Conservation (phyloP, 2,329 filamentous ascomycete species). For the Beauveria sp. region DNA sequence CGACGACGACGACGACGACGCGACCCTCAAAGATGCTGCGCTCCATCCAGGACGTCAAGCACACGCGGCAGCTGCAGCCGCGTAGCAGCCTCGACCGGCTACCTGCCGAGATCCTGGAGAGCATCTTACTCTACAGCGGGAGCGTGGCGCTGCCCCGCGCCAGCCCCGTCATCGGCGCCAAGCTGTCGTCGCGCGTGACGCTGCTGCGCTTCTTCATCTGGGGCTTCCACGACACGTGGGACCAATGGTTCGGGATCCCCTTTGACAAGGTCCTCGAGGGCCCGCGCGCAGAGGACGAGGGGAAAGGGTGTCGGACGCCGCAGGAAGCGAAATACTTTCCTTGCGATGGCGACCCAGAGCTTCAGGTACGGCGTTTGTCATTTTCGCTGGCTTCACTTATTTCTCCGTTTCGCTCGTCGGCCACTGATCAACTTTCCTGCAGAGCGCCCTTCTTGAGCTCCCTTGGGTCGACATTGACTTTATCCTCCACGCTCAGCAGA, state of each 20-base stretch:
- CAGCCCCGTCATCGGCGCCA: slow-evolving; percentile 35
- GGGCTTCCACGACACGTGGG: slow-evolving; percentile 32
- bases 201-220: slow-evolving; percentile 29
- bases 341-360: slow-evolving; percentile 29
- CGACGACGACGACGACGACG: background rate
- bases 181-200: slow-evolving; percentile 36
- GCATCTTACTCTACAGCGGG: slow-evolving; percentile 41
- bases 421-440: slow-evolving; percentile 9
- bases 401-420: background rate
- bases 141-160: slow-evolving; percentile 41
- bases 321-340: slow-evolving; percentile 2
- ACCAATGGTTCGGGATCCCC: slow-evolving; percentile 26
- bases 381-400: background rate
- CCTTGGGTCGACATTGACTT: slow-evolving; percentile 38
- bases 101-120: slow-evolving; percentile 46
- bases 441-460: slow-evolving; percentile 37
- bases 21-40: slow-evolving; percentile 3
- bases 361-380: slow-evolving; percentile 32
- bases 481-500: slow-evolving; percentile 40
- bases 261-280: background rate
- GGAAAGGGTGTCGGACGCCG: background rate
- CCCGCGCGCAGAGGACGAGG: background rate
- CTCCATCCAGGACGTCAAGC: slow-evolving; percentile 20
- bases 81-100: slow-evolving; percentile 28
- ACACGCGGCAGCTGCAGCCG: slow-evolving; percentile 20